Base-by-base conservation (phyloP, 331 rosid genomes). In the Saraca asoca region DNA sequence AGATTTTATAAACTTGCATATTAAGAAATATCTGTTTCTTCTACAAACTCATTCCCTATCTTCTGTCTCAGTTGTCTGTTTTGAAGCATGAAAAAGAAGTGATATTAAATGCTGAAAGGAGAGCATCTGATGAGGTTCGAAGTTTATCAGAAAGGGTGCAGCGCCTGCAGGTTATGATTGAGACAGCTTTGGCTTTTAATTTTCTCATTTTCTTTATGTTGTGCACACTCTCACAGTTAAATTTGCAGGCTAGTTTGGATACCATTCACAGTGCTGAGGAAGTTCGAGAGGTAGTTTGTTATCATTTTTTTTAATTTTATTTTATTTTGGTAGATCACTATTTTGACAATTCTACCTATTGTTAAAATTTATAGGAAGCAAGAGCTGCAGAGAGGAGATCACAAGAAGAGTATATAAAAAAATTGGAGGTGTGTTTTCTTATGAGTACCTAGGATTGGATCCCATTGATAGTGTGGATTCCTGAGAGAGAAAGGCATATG, bases 211-310 rank as follows among this genome's bases (percentile, higher is more conserved):
- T 24, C 31, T 24, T 24, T 24, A 24, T 1, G 31, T 64, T 43
- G 16, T 58, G 57, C 70, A 24, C 74, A 63, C 85, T 64, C 85
- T 85, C 57, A 78, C 11, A 18, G 1, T 70, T 59, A 67, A 16
- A 34, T 43, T 13, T 83, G 72, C 93, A 92, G 99, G 86, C 85
- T 71, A 90, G 89, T 58, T 82, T 90, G 84, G 85, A 83, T 52
- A 90, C 92, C 64, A 84, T 90, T 66, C 96, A 90, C 56, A 86
- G 92, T 78, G 85, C 94, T 6, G 86, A 90, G 72, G 86, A 88
- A 81, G 84, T 81, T 66, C 89, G 88, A 45, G 99, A 90, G 97
- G 99, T 94, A 58, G 50, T 20, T 77, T 72, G 51, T 68, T 24
- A 24, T 78, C 53, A 19, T 66, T n/a, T 52, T 64, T n/a, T 7